Evolutionary conservation across 768 basidiomycete genomes (phyloP).

Genomic region (Agaricus subrufescens): DNA sequence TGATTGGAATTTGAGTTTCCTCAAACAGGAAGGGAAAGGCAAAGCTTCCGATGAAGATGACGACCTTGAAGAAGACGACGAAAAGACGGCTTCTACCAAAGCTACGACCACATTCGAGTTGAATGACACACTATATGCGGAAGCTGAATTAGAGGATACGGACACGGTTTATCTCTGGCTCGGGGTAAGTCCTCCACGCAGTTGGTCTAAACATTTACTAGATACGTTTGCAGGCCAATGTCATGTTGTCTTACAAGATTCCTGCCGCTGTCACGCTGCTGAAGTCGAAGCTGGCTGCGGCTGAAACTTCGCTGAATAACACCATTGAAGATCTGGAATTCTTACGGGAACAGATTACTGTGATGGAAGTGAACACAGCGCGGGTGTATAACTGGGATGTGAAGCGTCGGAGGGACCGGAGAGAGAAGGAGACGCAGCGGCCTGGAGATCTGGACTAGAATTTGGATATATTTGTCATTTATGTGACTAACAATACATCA

Average conservation of each 20-base stretch:
- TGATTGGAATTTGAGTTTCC: slow-evolving; percentile 1
- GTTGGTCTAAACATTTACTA: background rate
- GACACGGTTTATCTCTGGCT: slow-evolving; percentile 95
- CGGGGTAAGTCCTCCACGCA: slow-evolving; percentile 56
- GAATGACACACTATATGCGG: slow-evolving; percentile 92
- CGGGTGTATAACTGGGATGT: slow-evolving; percentile 97
- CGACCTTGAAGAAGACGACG: slow-evolving; percentile 51
- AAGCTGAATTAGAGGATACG: slow-evolving; percentile 81
- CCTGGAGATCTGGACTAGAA: slow-evolving; percentile 3
- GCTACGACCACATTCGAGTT: slow-evolving; percentile 88
- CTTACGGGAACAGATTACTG: slow-evolving; percentile 88
- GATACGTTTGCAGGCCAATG: slow-evolving; percentile 68
- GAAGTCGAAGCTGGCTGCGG: slow-evolving; percentile 65
- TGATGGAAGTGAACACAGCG: slow-evolving; percentile 96
- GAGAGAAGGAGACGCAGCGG: slow-evolving; percentile 18
- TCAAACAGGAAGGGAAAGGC: slow-evolving; percentile 54
- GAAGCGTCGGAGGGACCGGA: slow-evolving; percentile 64
- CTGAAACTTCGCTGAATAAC: slow-evolving; percentile 60
- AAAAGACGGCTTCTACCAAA: slow-evolving; percentile 46
- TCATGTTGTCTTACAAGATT: slow-evolving; percentile 93
- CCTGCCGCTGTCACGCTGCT: slow-evolving; percentile 73
- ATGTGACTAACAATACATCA: background rate
- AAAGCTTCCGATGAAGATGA: slow-evolving; percentile 27
- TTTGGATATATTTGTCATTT: no score
- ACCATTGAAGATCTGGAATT: slow-evolving; percentile 89